A percentile compares a stretch with the other conserved stretches of the same genome.
Evolutionary conservation across 2,329 filamentous ascomycete genomes (phyloP).

Genomic region (Colletotrichum caudatum): DNA sequence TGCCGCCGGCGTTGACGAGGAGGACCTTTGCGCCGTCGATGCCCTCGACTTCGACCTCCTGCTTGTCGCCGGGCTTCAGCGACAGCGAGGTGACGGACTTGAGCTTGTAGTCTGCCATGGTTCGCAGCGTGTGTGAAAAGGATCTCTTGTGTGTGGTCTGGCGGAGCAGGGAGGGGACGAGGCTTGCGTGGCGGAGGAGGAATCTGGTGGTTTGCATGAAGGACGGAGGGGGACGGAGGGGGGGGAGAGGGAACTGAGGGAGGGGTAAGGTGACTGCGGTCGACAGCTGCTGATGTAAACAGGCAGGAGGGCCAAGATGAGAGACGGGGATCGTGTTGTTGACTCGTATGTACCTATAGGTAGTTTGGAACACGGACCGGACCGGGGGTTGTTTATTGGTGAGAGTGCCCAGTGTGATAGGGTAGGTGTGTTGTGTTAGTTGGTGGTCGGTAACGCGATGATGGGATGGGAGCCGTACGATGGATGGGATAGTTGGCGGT

Average conservation of each 20-base stretch:
- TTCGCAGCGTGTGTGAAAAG: slow-evolving; percentile 48
- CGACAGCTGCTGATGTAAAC: neutral
- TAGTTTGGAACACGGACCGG: neutral
- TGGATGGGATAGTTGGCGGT: neutral
- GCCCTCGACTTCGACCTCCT: slow-evolving; percentile 91
- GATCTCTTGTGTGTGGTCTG: slow-evolving; percentile 20
- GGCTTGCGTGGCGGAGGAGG: slow-evolving; percentile 10
- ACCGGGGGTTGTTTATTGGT: neutral
- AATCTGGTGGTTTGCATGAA: slow-evolving; percentile 35
- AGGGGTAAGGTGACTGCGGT: slow-evolving; percentile 16
- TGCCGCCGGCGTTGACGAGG: slow-evolving; percentile 81
- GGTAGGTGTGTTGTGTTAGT: too few species aligned
- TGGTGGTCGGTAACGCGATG: neutral
- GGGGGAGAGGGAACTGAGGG: neutral
- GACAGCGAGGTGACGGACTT: slow-evolving; percentile 81
- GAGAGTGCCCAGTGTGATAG: neutral
- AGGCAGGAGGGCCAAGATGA: neutral
- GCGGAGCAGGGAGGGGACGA: neutral
- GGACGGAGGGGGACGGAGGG: neutral
- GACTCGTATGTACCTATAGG: neutral
- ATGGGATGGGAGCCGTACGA: neutral
- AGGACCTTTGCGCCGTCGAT: slow-evolving; percentile 88
- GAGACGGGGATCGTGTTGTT: neutral
- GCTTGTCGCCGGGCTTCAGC: slow-evolving; percentile 84
- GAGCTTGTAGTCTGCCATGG: slow-evolving; percentile 75